Percentiles rank a stretch among this genome's conserved stretches.
Evolutionary conservation across 2,329 filamentous ascomycete genomes (phyloP).

Genomic region (Chalaropsis thielavioides): DNA sequence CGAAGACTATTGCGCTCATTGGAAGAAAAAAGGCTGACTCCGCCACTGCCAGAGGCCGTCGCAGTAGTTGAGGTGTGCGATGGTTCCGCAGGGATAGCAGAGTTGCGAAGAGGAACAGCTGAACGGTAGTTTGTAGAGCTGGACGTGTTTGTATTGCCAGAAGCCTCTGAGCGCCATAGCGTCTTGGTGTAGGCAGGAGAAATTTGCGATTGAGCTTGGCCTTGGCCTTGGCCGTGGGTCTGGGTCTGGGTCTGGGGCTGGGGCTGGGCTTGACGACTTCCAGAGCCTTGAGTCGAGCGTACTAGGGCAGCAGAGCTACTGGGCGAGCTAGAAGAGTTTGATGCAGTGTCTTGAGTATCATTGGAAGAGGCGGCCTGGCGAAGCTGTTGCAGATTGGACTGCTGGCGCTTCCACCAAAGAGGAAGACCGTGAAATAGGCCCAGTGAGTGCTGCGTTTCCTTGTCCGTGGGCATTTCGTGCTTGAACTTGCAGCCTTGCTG

Average conservation of each 20-base stretch:
- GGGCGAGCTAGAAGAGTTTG: background rate
- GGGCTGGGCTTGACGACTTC: background rate
- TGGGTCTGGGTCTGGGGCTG: background rate
- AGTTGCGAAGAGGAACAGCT: background rate
- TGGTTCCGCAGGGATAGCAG: background rate
- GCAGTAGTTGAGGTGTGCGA: background rate
- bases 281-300: background rate
- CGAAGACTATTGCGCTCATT: background rate
- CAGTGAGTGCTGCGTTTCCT: slow-evolving; percentile 48
- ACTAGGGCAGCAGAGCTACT: background rate
- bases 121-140: background rate
- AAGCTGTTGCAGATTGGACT: slow-evolving; percentile 10
- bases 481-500: slow-evolving; percentile 81
- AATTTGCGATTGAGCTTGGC: background rate
- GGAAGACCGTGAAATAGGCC: slow-evolving; percentile 56
- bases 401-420: slow-evolving; percentile 38
- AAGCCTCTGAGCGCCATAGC: slow-evolving; percentile 1
- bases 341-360: background rate
- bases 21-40: background rate
- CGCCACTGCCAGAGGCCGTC: background rate
- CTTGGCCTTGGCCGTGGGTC: background rate
- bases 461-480: slow-evolving; percentile 72
- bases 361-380: background rate
- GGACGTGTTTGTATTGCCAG: background rate
- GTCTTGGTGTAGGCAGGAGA: slow-evolving; percentile 9